Percentiles rank a stretch among this genome's conserved stretches.
phyloP scores from a whole-genome alignment of 345 rosid species.

The Turnera subulata region DNA sequence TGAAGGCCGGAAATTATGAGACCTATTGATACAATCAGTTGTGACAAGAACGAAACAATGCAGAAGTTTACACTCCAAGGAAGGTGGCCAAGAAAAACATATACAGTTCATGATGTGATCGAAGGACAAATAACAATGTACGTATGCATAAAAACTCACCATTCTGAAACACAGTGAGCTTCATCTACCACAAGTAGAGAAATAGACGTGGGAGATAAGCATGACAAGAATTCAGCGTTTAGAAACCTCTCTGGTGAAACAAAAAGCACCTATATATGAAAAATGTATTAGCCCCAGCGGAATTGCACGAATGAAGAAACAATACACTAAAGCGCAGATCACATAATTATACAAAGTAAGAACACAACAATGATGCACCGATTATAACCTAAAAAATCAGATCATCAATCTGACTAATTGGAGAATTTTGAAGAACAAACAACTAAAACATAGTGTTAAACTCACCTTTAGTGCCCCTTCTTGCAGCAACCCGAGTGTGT shows the following conservation, averaged over 20 bases:
- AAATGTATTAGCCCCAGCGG: slow-evolving; percentile 7
- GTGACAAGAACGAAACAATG: neutral
- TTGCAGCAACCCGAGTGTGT: slow-evolving; percentile 58
- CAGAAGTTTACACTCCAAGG: neutral
- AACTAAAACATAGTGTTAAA: neutral
- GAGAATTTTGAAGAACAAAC: no score
- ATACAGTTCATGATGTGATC: slow-evolving; percentile 4
- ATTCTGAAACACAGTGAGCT: slow-evolving; percentile 96
- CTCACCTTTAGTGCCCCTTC: slow-evolving; percentile 73
- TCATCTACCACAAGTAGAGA: slow-evolving; percentile 95
- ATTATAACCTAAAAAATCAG: no score
- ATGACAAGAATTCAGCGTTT: slow-evolving; percentile 68
- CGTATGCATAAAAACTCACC: slow-evolving; percentile 47
- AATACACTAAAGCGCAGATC: neutral
- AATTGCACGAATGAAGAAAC: neutral
- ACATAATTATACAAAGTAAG: neutral
- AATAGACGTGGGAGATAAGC: slow-evolving; percentile 42
- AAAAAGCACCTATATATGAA: slow-evolving; percentile 69
- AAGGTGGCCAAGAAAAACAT: no score
- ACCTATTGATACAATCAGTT: slow-evolving; percentile 54
- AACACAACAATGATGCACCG: neutral
- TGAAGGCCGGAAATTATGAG: slow-evolving; percentile 96
- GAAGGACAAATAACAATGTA: neutral
- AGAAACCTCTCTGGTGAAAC: slow-evolving; percentile 92
- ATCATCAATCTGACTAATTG: no score